Base-by-base conservation (phyloP, 768 basidiomycete species). In the Pholiota molesta region DNA sequence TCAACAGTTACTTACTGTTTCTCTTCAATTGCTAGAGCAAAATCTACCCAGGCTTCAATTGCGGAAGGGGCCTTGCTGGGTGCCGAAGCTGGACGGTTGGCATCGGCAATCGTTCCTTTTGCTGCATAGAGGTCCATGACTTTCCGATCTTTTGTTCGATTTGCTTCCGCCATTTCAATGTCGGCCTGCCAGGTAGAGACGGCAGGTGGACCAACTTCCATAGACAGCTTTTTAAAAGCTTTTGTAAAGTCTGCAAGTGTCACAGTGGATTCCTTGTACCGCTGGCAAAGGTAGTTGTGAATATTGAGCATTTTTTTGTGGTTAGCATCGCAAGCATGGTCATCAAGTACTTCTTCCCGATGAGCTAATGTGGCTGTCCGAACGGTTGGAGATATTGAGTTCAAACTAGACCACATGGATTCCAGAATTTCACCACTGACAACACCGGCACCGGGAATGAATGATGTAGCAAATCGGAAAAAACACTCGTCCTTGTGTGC, bases 381-480 rank as follows among this genome's bases (percentile, higher is more conserved):
- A 0, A 70, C 64, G 8, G 64, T 69, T 0, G 61, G 54, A 0
- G 70, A 68, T 0, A 71, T 64, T 3, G 69, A 61, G 28, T 78
- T 77, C 0, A 77, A 54, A 0, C 57, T n/a, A 0, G 65, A 51
- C 75, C 75, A 79, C 0, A 77, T 31, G 0, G 71, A 70, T 37
- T 77, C 75, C n/a, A 78, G 26, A 1, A 77, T 74, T 40, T 78
- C 71, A 0, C 74, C 73, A 44, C 73, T 72, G 0, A 73, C 40
- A 13, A 71, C 62, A 0, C 74, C 71, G 0, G 65, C 65, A 0
- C 75, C 75, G 5, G 31, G 35, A 21, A 78, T 71, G 21, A 69
- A 76, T n/a, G 65, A 66, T 0, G 69, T 61, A 0, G 67, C 65
- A 61, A 63, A 78, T 0, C 69, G 51, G 1, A 69, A 42, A 19